phyloP scores from a whole-genome alignment of 352 stramenopile species.

The Aphanomyces invadans region DNA sequence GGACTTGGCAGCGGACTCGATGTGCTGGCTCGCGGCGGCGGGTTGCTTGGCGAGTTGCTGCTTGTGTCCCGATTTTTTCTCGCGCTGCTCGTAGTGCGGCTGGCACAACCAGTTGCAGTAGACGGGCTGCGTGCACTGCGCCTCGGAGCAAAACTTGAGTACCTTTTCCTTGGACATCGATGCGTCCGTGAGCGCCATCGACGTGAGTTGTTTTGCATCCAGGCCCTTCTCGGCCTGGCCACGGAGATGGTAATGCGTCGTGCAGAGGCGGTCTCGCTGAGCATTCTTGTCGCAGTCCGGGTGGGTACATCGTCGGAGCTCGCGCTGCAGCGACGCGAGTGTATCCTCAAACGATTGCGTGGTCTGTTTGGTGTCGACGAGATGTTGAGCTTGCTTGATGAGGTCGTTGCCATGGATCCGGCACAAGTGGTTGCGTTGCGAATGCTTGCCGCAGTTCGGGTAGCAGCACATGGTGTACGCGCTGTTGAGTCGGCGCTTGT shows the following conservation, averaged over 20 bases:
- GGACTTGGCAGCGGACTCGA: not conserved
- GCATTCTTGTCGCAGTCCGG: constrained; percentile 80
- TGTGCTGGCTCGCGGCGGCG: not conserved
- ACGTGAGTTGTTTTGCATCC: not conserved
- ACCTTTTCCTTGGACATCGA: constrained; percentile 21
- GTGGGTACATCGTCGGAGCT: constrained; percentile 69
- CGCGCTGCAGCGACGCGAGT: constrained; percentile 55
- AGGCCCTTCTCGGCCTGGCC: constrained; percentile 19
- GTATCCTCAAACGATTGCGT: constrained; percentile 65
- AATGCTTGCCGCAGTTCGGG: constrained; percentile 74
- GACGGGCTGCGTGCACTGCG: constrained; percentile 22
- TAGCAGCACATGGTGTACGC: constrained; percentile 87
- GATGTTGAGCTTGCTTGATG: constrained; percentile 62
- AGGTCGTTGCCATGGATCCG: constrained; percentile 79
- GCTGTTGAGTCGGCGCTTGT: constrained; percentile 79
- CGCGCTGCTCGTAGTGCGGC: constrained; percentile 20
- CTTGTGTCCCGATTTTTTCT: constrained; percentile 18
- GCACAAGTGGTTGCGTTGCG: constrained; percentile 74
- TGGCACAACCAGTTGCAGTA: constrained; percentile 26
- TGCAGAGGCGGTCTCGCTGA: constrained; percentile 76
- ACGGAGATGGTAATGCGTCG: constrained; percentile 54
- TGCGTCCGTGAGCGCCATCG: not conserved
- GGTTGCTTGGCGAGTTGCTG: not conserved
- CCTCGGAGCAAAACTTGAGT: constrained; percentile 25
- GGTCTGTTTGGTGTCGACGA: constrained; percentile 37